Conservation (phyloP, 164 flowering plant genomes). For the Vitis rupestris region DNA sequence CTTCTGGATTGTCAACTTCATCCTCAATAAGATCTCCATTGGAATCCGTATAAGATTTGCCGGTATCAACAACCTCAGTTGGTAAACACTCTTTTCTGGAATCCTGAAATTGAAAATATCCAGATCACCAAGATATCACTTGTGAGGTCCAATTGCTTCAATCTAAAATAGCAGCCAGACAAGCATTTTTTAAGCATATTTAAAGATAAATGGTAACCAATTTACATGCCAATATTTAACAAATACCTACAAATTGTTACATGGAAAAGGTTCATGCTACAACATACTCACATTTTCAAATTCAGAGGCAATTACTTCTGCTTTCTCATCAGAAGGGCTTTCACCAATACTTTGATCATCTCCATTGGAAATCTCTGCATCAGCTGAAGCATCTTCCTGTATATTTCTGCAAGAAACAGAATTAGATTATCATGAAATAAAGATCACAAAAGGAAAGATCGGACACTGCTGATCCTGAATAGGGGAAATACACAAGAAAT, state of each 20-base stretch:
- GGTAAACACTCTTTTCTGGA: conserved; percentile 31
- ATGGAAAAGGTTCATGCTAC: not conserved
- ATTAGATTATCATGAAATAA: conserved; percentile 1
- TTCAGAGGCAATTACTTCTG: conserved; percentile 34
- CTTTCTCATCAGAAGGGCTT: conserved; percentile 49
- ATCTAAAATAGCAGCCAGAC: not conserved
- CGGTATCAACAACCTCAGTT: conserved; percentile 32
- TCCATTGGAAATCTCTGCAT: conserved; percentile 47
- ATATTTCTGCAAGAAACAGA: conserved; percentile 44
- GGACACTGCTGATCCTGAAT: not conserved
- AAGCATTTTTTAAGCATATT: not conserved
- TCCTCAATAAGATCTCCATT: conserved; percentile 33
- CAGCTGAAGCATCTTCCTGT: conserved; percentile 49
- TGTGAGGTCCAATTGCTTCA: not conserved
- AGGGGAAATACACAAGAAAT: no score
- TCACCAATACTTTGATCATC: conserved; percentile 50
- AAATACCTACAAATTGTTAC: not conserved
- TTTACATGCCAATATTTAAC: not conserved
- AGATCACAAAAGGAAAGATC: not conserved
- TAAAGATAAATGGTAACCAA: not conserved
- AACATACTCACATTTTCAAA: conserved; percentile 40
- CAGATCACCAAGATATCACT: conserved; percentile 1
- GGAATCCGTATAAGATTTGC: conserved; percentile 34
- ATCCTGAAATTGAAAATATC: conserved; percentile 40
- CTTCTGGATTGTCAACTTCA: conserved; percentile 35